Evolutionary conservation across 1,284 basidiomycete species (phyloP).

Genomic region (Hemileia vastatrix): DNA sequence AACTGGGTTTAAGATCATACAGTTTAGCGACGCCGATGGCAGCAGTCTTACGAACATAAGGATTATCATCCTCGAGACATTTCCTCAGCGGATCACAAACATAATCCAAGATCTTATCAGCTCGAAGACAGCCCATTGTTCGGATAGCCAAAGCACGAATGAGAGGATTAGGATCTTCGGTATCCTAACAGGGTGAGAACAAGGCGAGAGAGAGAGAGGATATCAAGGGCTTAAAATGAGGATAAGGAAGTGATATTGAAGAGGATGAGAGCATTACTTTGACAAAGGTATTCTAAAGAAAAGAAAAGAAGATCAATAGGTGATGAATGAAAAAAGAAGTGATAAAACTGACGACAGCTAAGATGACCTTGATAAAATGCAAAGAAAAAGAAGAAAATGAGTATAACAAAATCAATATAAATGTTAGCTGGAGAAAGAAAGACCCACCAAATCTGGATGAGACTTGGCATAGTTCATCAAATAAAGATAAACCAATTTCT

Average conservation of each 20-base stretch:
- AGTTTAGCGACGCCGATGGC: constrained; percentile 85
- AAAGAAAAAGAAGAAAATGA: not conserved
- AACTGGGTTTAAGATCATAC: constrained; percentile 69
- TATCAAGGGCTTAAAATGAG: not conserved
- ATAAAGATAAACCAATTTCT: constrained; percentile 82
- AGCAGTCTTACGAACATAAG: constrained; percentile 89
- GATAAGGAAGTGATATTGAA: not conserved
- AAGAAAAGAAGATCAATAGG: constrained; percentile 1
- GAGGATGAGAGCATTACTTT: not conserved
- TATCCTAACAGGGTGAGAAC: constrained; percentile 54
- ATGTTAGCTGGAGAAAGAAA: too few relatives aligned
- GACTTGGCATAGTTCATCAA: constrained; percentile 81
- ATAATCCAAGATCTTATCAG: constrained; percentile 66
- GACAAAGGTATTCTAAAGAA: not conserved
- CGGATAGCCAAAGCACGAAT: constrained; percentile 85
- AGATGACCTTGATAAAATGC: constrained; percentile 13
- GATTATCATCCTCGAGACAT: constrained; percentile 79
- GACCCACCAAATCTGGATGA: constrained; percentile 75
- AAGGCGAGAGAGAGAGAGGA: not conserved
- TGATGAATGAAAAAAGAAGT: constrained; percentile 3
- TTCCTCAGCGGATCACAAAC: constrained; percentile 75
- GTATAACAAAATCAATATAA: not conserved
- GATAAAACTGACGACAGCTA: constrained; percentile 18
- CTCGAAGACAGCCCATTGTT: constrained; percentile 91
- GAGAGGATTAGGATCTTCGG: constrained; percentile 79